Percentiles rank a stretch among this genome's conserved stretches.
phyloP scores from a whole-genome alignment of 139 green algal species.

The Picochlorum sp. region DNA sequence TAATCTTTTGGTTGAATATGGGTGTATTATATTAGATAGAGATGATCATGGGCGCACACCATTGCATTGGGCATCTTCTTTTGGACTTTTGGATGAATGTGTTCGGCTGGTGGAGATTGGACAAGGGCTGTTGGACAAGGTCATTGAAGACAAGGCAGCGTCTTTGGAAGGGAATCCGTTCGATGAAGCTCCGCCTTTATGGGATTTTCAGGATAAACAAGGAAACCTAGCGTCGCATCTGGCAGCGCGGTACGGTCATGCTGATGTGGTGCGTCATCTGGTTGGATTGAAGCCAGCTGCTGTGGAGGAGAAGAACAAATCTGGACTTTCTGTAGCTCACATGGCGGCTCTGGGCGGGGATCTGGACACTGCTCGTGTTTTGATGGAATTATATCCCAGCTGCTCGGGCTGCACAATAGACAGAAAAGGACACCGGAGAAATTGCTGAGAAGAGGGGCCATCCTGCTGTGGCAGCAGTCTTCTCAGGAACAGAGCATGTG shows the following conservation, averaged over 20 bases:
- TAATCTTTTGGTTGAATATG: conserved; percentile 38
- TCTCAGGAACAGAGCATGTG: neutral
- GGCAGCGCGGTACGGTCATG: conserved; percentile 39
- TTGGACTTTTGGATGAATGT: conserved; percentile 24
- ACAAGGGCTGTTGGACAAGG: neutral
- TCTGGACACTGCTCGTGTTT: conserved; percentile 4
- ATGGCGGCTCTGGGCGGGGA: conserved; percentile 44
- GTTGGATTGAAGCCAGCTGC: conserved; percentile 10
- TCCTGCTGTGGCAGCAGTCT: conserved; percentile 7
- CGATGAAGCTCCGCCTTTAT: conserved; percentile 9
- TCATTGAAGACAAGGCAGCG: conserved; percentile 1
- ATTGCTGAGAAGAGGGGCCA: conserved; percentile 34
- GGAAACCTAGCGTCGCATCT: conserved; percentile 60
- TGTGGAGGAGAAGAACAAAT: conserved; percentile 37
- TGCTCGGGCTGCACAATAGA: conserved; percentile 17
- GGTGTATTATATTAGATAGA: conserved; percentile 35
- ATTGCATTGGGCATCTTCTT: conserved; percentile 66
- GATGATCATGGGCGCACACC: conserved; percentile 69
- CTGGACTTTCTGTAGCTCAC: conserved; percentile 44
- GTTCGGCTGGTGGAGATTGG: conserved; percentile 29
- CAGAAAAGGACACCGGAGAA: conserved; percentile 29
- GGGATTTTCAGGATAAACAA: conserved; percentile 51
- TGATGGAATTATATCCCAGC: conserved; percentile 7
- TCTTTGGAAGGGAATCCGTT: neutral
- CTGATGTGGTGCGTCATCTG: conserved; percentile 9